phyloP scores from a whole-genome alignment of 2,329 filamentous ascomycete species.

The Magnaporthiopsis poae region DNA sequence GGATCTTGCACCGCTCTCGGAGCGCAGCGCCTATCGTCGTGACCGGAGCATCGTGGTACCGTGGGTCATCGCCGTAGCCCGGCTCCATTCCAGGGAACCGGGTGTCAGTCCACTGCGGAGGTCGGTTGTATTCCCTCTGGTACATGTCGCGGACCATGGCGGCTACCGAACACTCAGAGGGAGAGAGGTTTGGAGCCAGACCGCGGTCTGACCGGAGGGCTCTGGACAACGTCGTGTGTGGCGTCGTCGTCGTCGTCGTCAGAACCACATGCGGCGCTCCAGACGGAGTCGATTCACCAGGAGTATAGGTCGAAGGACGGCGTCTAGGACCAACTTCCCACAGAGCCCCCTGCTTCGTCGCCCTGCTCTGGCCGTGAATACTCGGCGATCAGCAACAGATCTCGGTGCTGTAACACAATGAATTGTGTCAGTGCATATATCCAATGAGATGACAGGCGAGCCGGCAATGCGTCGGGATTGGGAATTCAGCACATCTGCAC shows the following conservation, averaged over 20 bases:
- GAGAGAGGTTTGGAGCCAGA: background rate
- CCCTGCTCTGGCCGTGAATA: background rate
- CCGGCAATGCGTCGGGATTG: background rate
- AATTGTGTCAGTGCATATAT: background rate
- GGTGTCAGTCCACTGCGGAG: background rate
- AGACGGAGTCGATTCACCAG: background rate
- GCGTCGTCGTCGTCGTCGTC: background rate
- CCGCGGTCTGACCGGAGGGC: background rate
- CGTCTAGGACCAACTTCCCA: background rate
- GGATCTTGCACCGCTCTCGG: conserved; percentile 41
- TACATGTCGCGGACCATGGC: background rate
- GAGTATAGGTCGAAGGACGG: background rate
- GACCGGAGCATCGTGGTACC: conserved; percentile 20
- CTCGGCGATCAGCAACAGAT: background rate
- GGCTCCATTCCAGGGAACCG: background rate
- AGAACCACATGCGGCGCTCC: background rate
- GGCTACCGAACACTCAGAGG: background rate
- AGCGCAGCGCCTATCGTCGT: conserved; percentile 40
- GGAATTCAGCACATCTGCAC: background rate
- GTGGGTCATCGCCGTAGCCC: background rate
- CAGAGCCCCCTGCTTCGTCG: background rate
- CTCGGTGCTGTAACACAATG: background rate
- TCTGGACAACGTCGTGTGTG: background rate
- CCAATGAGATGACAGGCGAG: background rate
- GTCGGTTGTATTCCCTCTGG: background rate